Conservation (phyloP, 2,329 filamentous ascomycete genomes). For the Fusarium fracticaudum region DNA sequence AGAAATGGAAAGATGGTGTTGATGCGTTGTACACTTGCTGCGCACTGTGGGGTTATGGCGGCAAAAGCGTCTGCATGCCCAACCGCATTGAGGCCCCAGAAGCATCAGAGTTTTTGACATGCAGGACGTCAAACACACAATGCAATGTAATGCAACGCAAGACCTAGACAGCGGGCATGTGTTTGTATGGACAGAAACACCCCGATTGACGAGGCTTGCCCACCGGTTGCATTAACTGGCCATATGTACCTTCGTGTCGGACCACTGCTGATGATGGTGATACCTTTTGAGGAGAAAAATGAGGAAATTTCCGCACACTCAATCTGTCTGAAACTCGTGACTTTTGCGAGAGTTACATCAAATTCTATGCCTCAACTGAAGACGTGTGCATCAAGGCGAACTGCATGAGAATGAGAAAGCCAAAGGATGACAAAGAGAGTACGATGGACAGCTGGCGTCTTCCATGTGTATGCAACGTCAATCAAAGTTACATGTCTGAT, state of each 20-base stretch:
- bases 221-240: conserved; percentile 28
- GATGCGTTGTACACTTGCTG: conserved; percentile 60
- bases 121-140: conserved; percentile 31
- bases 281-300: conserved; percentile 21
- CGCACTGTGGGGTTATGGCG: conserved; percentile 50
- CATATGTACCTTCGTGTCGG: conserved; percentile 1
- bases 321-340: background rate
- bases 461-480: conserved; percentile 12
- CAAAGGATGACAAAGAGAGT: conserved; percentile 30
- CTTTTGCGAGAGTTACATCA: background rate
- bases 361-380: conserved; percentile 29
- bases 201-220: conserved; percentile 35
- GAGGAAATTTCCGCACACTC: background rate
- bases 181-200: conserved; percentile 30
- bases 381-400: conserved; percentile 25
- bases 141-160: conserved; percentile 18
- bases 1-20: conserved; percentile 39
- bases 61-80: conserved; percentile 59
- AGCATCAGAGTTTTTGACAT: conserved; percentile 31
- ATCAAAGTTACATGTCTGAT: conserved; percentile 11
- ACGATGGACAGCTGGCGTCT: conserved; percentile 37
- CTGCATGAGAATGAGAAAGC: conserved; percentile 5
- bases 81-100: conserved; percentile 51
- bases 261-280: conserved; percentile 5
- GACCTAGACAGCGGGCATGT: conserved; percentile 17